Percentiles rank a stretch among this genome's conserved stretches.
phyloP scores from a whole-genome alignment of 2,329 filamentous ascomycete species.

The Talaromyces rugulosus region DNA sequence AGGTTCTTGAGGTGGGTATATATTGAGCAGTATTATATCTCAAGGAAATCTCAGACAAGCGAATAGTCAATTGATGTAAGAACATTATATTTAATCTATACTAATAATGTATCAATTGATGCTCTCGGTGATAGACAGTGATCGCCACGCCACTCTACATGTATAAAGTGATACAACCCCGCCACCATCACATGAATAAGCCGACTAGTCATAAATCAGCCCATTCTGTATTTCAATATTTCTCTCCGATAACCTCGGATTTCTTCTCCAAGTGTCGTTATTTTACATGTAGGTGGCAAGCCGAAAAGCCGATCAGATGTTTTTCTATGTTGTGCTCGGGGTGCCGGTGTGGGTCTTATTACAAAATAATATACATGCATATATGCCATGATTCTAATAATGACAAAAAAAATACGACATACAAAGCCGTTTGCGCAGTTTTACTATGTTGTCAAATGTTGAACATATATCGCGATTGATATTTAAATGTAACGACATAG shows the following conservation, averaged over 20 bases:
- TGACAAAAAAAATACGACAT: too few species aligned
- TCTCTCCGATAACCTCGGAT: too few species aligned
- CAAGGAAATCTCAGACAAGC: background rate
- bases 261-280: too few species aligned
- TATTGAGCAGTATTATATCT: background rate
- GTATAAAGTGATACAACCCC: background rate
- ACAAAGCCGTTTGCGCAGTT: too few species aligned
- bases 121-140: background rate
- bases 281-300: too few species aligned
- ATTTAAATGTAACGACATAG: background rate
- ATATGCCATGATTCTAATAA: too few species aligned
- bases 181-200: background rate
- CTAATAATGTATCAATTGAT: background rate
- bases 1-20: background rate
- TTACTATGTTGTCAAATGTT: too few species aligned
- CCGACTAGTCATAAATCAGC: background rate
- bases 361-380: background rate
- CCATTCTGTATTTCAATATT: background rate
- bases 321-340: too few species aligned
- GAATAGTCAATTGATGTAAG: background rate
- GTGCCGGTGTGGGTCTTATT: too few species aligned
- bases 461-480: too few species aligned
- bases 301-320: background rate
- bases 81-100: background rate
- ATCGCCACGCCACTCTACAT: background rate